A percentile compares a stretch with the other conserved stretches of the same genome.
Conservation (phyloP, 83 land plant genomes). For the Isoetes engelmannii region DNA sequence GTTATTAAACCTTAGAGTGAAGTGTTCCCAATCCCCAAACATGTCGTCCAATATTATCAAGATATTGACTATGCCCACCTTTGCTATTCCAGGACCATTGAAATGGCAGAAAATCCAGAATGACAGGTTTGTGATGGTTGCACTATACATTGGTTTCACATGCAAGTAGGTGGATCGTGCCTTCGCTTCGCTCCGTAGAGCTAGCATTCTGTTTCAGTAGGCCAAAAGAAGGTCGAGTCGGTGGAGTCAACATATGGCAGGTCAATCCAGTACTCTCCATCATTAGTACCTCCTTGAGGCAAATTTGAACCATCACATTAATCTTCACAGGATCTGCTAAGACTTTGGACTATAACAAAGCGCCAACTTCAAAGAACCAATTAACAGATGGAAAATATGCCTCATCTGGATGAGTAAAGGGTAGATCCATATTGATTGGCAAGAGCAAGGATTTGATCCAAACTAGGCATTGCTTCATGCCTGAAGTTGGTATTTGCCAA, state of each 20-base stretch:
- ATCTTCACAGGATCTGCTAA: slow-evolving; percentile 23
- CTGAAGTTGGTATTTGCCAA: no score
- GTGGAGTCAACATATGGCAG: no score
- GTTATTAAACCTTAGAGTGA: slow-evolving; percentile 72
- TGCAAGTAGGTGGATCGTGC: no score
- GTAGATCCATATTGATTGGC: slow-evolving; percentile 38
- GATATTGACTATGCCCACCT: slow-evolving; percentile 48
- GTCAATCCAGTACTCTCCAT: slow-evolving; percentile 59
- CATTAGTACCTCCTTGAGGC: slow-evolving; percentile 48
- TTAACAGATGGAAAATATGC: slow-evolving; percentile 44
- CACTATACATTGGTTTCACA: slow-evolving; percentile 65
- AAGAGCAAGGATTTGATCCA: slow-evolving; percentile 32
- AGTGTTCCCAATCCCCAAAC: slow-evolving; percentile 79
- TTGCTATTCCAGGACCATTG: slow-evolving; percentile 77
- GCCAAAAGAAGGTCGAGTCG: no score
- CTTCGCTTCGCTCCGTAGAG: no score
- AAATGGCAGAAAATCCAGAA: slow-evolving; percentile 87
- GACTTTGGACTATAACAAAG: slow-evolving; percentile 36
- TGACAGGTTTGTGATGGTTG: slow-evolving; percentile 65
- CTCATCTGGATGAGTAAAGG: slow-evolving; percentile 58
- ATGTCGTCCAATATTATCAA: slow-evolving; percentile 39
- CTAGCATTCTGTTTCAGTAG: no score
- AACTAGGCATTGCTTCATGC: slow-evolving; percentile 42
- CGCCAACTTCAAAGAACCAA: slow-evolving; percentile 61
- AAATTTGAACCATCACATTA: slow-evolving; percentile 42